These are phyloP conservation scores for Lotus japonicus DNA, from an alignment of 306 rosid species.

Conservation along the genomic window DNA sequence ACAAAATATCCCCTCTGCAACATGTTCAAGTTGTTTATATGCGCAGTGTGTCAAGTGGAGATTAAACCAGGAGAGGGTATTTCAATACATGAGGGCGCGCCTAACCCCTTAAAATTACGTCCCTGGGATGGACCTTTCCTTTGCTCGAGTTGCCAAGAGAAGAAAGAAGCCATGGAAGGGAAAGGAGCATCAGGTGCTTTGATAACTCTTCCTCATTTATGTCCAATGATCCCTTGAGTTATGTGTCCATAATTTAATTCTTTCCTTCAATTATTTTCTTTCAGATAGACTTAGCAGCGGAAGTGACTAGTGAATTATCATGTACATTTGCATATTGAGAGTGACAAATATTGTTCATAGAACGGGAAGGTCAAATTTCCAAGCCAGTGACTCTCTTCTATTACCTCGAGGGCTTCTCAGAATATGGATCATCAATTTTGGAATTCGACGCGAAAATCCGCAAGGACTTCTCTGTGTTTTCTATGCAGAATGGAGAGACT, in stretches of 20 bases:
- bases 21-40: slow-evolving; percentile 93
- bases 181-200: slow-evolving; percentile 58
- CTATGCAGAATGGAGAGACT: slow-evolving; percentile 21
- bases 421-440: slow-evolving; percentile 38
- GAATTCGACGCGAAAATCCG: slow-evolving; percentile 39
- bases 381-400: slow-evolving; percentile 42
- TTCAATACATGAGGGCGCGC: slow-evolving; percentile 66
- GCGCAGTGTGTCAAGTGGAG: slow-evolving; percentile 95
- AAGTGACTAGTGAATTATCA: slow-evolving; percentile 62
- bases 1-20: slow-evolving; percentile 90
- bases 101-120: slow-evolving; percentile 55
- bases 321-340: slow-evolving; percentile 48
- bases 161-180: slow-evolving; percentile 99
- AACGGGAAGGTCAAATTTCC: slow-evolving; percentile 33
- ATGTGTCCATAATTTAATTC: slow-evolving; percentile 6
- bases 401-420: slow-evolving; percentile 30
- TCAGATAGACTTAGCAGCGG: slow-evolving; percentile 79
- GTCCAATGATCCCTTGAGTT: slow-evolving; percentile 9
- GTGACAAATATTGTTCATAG: slow-evolving; percentile 42
- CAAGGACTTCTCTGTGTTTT: slow-evolving; percentile 16
- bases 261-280: slow-evolving; percentile 24
- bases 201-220: slow-evolving; percentile 7
- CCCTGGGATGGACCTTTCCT: slow-evolving; percentile 99
- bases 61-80: slow-evolving; percentile 92
- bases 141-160: slow-evolving; percentile 85